Base-by-base conservation (phyloP, 192 early-diverging fungal genomes). In the Linnemannia zychae region DNA sequence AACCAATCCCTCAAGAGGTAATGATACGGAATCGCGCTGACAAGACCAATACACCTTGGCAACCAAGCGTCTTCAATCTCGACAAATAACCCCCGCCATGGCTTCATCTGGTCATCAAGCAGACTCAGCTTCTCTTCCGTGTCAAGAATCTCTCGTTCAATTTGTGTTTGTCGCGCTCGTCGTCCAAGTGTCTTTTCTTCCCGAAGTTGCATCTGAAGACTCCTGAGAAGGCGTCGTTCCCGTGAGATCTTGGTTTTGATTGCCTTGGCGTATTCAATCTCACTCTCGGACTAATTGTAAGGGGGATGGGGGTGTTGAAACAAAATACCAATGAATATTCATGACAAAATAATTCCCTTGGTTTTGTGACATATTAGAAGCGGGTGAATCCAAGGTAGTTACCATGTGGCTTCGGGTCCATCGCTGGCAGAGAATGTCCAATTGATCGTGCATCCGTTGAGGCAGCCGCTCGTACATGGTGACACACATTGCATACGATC, bases 1-100 rank as follows among this genome's bases (percentile, higher is more conserved):
- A 96, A 74, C 96, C 96, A 97, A 78, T 97, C 96, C 68, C 92
- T 87, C 46, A 95, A 82, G 34, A 97, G 78, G 66, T 94, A 92
- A 79, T 93, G 90, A 89, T 94, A 97, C 46, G 96, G 92, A 81
- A 94, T 93, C 53, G 90, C 88, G 75, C 95, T 94, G 15, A 95
- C 75, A 22, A 97, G 87, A 0, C 96, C 96, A 24, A 96, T 79
- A 73, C 89, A 86, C 49, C 92, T 86, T 49, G 95, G 95, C 0
- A 93, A 84, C 91, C 94, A 97, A 1, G 95, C 84, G 68, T 94
- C 88, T 7, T 93, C 92, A 13, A 87, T 72, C 57, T 92, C 89
- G 20, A 95, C 88, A 34, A 91, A 80, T 4, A 88, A 89, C 38
- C 80, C 71, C 66, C 90, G 85, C 70, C 95, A 88, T 9, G 92